These are phyloP conservation scores for Wickerhamiella kurtzmanii DNA, from an alignment of 805 yeast species.

Conservation along the genomic window DNA sequence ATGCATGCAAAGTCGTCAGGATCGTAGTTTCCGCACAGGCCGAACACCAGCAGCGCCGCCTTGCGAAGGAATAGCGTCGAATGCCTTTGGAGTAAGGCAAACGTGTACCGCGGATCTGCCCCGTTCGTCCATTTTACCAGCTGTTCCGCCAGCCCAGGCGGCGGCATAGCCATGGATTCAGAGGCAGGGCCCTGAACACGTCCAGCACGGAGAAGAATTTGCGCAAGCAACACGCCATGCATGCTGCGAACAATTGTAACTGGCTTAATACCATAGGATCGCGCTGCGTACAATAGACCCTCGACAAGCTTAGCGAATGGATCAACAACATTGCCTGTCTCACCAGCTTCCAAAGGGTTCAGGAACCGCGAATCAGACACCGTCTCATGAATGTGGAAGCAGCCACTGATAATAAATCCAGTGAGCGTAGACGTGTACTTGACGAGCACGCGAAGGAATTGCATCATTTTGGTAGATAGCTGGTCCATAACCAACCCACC, in stretches of 20 bases:
- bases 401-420: conserved; percentile 9
- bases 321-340: conserved; percentile 1
- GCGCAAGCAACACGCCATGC: conserved; percentile 5
- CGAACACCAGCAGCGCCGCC: conserved; percentile 13
- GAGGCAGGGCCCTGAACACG: not conserved
- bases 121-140: conserved; percentile 6
- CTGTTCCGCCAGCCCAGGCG: conserved; percentile 1
- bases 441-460: conserved; percentile 16
- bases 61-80: conserved; percentile 14
- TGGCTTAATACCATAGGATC: conserved; percentile 5
- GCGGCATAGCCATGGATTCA: not conserved
- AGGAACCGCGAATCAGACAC: not conserved
- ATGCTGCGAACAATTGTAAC: conserved; percentile 6
- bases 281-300: conserved; percentile 9
- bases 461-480: conserved; percentile 13
- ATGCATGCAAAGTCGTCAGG: conserved; percentile 16
- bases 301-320: conserved; percentile 8
- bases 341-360: conserved; percentile 6
- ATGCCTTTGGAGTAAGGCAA: conserved; percentile 11
- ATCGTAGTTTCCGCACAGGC: conserved; percentile 18
- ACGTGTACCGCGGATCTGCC: conserved; percentile 8
- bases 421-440: conserved; percentile 13
- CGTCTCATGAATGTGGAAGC: conserved; percentile 1
- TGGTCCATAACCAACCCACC: conserved; percentile 40
- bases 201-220: conserved; percentile 2